Percentiles rank a stretch among this genome's conserved stretches.
Evolutionary conservation across 345 rosid species (phyloP).

Genomic region (Salix exigua): DNA sequence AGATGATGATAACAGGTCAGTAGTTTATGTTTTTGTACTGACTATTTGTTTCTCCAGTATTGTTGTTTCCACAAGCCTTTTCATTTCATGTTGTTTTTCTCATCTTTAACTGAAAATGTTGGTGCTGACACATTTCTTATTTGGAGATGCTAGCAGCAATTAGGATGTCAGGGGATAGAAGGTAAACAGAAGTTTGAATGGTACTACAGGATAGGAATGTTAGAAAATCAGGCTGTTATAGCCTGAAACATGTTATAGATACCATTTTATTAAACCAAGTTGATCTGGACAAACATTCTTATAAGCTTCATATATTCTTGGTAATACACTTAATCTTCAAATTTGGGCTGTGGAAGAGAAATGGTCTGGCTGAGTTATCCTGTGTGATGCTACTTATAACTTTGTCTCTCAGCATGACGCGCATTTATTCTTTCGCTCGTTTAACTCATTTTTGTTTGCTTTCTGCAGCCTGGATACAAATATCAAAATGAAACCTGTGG

Average conservation of each 20-base stretch:
- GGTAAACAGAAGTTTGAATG: neutral
- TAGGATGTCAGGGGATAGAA: neutral
- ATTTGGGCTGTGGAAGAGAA: neutral
- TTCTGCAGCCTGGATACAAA: conserved; percentile 23
- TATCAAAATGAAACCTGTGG: conserved; percentile 26
- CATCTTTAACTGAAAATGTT: neutral
- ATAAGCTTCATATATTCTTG: neutral
- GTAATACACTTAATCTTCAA: neutral
- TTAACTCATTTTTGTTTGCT: neutral
- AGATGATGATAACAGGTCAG: conserved; percentile 36
- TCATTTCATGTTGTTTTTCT: conserved; percentile 1
- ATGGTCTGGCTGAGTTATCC: neutral
- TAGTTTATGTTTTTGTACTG: neutral
- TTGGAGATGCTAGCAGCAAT: neutral
- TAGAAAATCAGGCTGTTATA: neutral
- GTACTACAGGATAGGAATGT: neutral
- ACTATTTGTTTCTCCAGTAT: neutral
- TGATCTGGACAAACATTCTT: neutral
- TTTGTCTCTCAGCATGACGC: too few species aligned
- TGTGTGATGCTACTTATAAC: neutral
- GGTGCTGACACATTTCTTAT: neutral
- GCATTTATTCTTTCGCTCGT: neutral
- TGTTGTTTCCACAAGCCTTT: neutral
- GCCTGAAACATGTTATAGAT: neutral
- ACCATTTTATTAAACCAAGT: neutral